These are phyloP conservation scores for Massarina eburnea DNA, from an alignment of 2,329 filamentous ascomycete species.

Conservation along the genomic window DNA sequence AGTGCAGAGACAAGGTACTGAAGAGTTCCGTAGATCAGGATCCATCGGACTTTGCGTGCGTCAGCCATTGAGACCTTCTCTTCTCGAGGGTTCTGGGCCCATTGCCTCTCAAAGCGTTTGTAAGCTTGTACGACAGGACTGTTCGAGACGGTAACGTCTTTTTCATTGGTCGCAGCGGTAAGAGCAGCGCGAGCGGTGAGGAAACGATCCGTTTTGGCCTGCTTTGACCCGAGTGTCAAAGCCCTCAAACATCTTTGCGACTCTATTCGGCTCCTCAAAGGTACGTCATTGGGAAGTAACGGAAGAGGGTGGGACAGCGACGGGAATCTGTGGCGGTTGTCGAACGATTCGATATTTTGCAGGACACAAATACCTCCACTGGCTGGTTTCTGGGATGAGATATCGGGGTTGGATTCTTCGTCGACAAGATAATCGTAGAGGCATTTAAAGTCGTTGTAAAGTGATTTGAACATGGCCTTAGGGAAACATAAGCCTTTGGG, in stretches of 20 bases:
- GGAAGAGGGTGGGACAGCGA: slow-evolving; percentile 68
- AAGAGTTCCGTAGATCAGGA: slow-evolving; percentile 71
- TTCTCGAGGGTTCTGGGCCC: slow-evolving; percentile 53
- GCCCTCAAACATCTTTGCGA: slow-evolving; percentile 38
- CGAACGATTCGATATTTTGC: slow-evolving; percentile 69
- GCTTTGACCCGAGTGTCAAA: slow-evolving; percentile 38
- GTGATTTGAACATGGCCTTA: slow-evolving; percentile 59
- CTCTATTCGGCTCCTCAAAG: slow-evolving; percentile 32
- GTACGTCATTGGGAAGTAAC: slow-evolving; percentile 56
- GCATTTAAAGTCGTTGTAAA: slow-evolving; percentile 70
- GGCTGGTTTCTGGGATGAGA: slow-evolving; percentile 56
- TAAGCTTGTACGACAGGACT: slow-evolving; percentile 67
- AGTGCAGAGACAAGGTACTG: slow-evolving; percentile 71
- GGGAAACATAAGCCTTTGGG: slow-evolving; percentile 55
- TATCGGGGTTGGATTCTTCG: slow-evolving; percentile 52
- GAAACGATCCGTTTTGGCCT: slow-evolving; percentile 51
- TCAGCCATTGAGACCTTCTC: slow-evolving; percentile 64
- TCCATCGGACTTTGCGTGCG: slow-evolving; percentile 76
- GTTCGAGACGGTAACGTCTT: slow-evolving; percentile 37
- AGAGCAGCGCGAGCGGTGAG: slow-evolving; percentile 57
- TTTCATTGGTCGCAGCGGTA: slow-evolving; percentile 51
- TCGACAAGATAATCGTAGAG: slow-evolving; percentile 74
- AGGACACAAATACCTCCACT: slow-evolving; percentile 70
- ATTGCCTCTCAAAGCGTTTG: slow-evolving; percentile 67
- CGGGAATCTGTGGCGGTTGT: slow-evolving; percentile 60